Evolutionary conservation across 2,329 filamentous ascomycete species (phyloP).

Genomic region (Stromatinia cepivora): DNA sequence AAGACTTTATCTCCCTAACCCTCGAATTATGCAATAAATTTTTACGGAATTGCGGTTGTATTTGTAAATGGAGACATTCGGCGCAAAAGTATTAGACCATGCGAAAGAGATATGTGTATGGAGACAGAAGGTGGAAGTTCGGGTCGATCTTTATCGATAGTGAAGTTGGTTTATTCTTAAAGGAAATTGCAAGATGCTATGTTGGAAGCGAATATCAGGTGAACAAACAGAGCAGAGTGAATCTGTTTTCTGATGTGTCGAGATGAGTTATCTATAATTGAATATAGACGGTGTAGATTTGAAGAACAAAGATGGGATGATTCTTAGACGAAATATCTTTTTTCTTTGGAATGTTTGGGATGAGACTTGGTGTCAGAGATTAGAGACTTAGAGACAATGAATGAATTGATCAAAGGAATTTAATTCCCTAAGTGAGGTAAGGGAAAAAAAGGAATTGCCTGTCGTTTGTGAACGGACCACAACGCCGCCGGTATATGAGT

Average conservation of each 20-base stretch:
- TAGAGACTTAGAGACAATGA: conserved; percentile 3
- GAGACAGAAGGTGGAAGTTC: not conserved
- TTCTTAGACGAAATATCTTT: conserved; percentile 3
- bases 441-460: not conserved
- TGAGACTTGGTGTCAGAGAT: conserved; percentile 10
- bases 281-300: conserved; percentile 5
- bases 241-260: not conserved
- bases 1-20: not conserved
- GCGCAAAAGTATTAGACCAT: conserved; percentile 8
- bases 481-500: not conserved
- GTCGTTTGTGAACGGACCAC: conserved; percentile 8
- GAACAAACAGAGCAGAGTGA: not conserved
- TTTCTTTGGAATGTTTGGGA: conserved; percentile 12
- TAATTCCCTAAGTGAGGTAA: not conserved
- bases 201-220: conserved; percentile 4
- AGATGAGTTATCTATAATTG: not conserved
- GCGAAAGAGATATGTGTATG: not conserved
- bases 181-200: not conserved
- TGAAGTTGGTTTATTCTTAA: not conserved
- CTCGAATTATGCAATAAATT: conserved; percentile 4
- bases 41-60: not conserved
- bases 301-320: conserved; percentile 18
- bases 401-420: conserved; percentile 14
- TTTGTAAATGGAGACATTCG: conserved; percentile 21
- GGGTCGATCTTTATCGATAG: not conserved